These are phyloP conservation scores for Trichosphaerium sp. DNA, from an alignment of 78 protist species.

Conservation along the genomic window DNA sequence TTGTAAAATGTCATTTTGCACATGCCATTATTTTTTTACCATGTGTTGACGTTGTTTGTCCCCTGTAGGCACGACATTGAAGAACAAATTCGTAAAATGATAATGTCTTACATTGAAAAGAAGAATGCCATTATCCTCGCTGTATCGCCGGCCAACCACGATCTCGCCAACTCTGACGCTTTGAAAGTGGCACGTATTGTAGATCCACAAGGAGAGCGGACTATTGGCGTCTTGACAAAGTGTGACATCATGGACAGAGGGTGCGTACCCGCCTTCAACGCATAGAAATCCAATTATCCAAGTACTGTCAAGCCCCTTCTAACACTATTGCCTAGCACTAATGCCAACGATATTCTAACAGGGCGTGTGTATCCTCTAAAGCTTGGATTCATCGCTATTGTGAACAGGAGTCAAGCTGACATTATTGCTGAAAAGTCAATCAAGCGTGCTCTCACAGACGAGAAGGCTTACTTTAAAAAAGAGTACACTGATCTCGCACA, in stretches of 20 bases:
- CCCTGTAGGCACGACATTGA: conserved; percentile 88
- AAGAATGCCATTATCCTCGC: conserved; percentile 87
- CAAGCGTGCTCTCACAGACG: conserved; percentile 21
- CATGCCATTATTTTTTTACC: neutral
- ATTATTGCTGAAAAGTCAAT: conserved; percentile 29
- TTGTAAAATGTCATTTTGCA: neutral
- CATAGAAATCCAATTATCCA: neutral
- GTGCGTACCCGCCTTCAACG: neutral
- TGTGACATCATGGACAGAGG: conserved; percentile 68
- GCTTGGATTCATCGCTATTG: conserved; percentile 77
- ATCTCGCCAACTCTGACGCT: conserved; percentile 87
- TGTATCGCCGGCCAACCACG: conserved; percentile 89
- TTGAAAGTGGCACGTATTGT: conserved; percentile 69
- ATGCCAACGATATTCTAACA: conserved; percentile 72
- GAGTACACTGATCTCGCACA: conserved; percentile 55
- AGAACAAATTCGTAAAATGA: conserved; percentile 52
- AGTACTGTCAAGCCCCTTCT: neutral
- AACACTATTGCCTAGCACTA: too few relatives aligned
- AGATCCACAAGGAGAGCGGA: conserved; percentile 81
- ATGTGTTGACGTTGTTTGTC: conserved; percentile 64
- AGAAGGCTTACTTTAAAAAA: conserved; percentile 41
- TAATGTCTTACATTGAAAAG: conserved; percentile 43
- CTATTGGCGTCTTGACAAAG: conserved; percentile 94
- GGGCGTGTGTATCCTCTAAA: conserved; percentile 49
- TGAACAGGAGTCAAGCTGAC: conserved; percentile 76